Conservation (phyloP, 768 basidiomycete species). For the Tulasnella sp. region DNA sequence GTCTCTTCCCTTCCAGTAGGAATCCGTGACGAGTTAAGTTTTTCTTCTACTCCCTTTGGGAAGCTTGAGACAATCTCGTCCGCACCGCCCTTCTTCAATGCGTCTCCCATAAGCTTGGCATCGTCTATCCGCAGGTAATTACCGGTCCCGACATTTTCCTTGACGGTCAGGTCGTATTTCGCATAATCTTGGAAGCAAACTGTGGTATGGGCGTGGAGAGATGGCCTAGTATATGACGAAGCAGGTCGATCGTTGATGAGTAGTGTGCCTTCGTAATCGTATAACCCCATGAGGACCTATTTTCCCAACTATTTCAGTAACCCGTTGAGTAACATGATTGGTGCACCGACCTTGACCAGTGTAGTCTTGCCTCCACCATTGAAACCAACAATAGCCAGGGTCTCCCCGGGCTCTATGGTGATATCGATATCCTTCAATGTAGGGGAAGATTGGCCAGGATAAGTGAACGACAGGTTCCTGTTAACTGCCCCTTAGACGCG, state of each 20-base stretch:
- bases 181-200: constrained; percentile 81
- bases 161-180: constrained; percentile 52
- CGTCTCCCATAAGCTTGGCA: constrained; percentile 43
- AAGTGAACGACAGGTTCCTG: constrained; percentile 60
- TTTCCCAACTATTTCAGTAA: constrained; percentile 49
- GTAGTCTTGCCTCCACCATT: constrained; percentile 23
- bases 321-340: neutral
- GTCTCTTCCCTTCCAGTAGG: neutral
- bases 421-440: constrained; percentile 61
- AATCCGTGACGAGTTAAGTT: constrained; percentile 34
- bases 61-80: constrained; percentile 49
- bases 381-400: constrained; percentile 62
- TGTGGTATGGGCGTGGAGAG: constrained; percentile 61
- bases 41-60: constrained; percentile 62
- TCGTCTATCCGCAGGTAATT: constrained; percentile 50
- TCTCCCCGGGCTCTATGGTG: constrained; percentile 59
- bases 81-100: constrained; percentile 66
- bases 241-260: constrained; percentile 60
- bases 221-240: constrained; percentile 49
- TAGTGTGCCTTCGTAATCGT: constrained; percentile 65
- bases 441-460: constrained; percentile 59
- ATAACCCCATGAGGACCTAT: constrained; percentile 56
- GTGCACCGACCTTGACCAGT: constrained; percentile 6
- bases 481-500: no score
- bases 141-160: constrained; percentile 81